Evolutionary conservation across 768 basidiomycete species (phyloP), one percentile per base, ranked within the genome.

Genomic region (Leccinum variicolor): DNA sequence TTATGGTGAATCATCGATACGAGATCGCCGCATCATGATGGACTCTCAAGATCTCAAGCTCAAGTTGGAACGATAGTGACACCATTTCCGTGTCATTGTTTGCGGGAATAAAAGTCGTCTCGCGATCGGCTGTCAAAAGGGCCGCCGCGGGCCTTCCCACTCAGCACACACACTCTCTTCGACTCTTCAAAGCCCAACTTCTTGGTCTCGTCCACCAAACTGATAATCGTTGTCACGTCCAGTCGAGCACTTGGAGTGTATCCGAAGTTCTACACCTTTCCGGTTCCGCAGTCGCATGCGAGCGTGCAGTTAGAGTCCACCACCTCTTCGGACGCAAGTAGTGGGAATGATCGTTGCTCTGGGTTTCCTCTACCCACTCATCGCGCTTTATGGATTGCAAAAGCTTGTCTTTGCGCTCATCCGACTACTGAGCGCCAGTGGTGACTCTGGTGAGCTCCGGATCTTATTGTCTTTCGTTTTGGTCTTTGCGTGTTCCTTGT

Each of bases 311-410:
- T 31, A 19, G 15, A 10, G 6, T 39, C 45, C 50, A n/a, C 10
- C 46, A 13, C 53, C 1, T 39, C 46, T 14, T 25, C 25, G 3
- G 43, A 45, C 43, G 53, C 33, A 36, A 52, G n/a, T 5, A 6
- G 14, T 13, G 33, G 43, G 34, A 19, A 69, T 69, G 69, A 63
- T 71, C 19, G 56, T 70, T n/a, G 54, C 69, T 39, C 55, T 69
- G 34, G 59, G 60, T 28, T 52, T 63, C 14, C 56, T 69, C 43
- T 66, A 52, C 41, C 63, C 66, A 5, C 23, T 65, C 33, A 65
- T 69, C 6, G 51, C 48, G 26, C 54, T 69, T 11, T 62, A 65
- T 56, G 63, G 56, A 19, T 14, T 66, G n/a, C 60, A 56, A 41
- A 60, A 31, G 36, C 45, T 65, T 39, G 14, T 64, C 34, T 31